These are phyloP conservation scores for Dalechampia spathulata DNA, from an alignment of 441 rosid genomes.

Conservation along the genomic window DNA sequence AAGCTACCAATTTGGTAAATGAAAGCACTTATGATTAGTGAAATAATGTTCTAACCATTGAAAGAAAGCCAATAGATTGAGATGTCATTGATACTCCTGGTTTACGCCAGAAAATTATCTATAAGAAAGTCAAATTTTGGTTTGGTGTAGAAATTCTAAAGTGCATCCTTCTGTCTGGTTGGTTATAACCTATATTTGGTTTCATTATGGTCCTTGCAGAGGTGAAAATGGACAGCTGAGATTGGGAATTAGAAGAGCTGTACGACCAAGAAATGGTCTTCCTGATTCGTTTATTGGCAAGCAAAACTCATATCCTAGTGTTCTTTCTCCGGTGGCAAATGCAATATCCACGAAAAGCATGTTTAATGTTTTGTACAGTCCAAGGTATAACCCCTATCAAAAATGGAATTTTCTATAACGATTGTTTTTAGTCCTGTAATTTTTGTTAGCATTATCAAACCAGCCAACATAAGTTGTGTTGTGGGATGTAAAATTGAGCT, in stretches of 20 bases:
- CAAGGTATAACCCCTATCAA: conserved; percentile 46
- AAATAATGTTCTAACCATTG: not conserved
- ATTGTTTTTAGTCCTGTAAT: not conserved
- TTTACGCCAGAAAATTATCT: not conserved
- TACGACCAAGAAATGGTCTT: conserved; percentile 62
- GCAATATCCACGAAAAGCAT: conserved; percentile 59
- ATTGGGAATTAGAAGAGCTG: conserved; percentile 74
- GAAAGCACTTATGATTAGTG: not conserved
- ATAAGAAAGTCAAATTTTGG: not conserved
- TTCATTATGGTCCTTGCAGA: conserved; percentile 29
- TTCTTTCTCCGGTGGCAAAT: conserved; percentile 59
- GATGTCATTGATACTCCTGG: not conserved
- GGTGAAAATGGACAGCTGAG: conserved; percentile 80
- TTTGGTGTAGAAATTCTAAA: not conserved
- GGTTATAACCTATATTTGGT: not conserved
- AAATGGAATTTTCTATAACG: not conserved
- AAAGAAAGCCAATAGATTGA: not conserved
- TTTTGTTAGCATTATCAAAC: not conserved
- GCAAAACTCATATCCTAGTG: conserved; percentile 41
- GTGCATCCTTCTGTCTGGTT: not conserved
- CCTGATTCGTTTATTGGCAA: conserved; percentile 55
- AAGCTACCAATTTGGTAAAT: not conserved
- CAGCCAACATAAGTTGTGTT: not conserved
- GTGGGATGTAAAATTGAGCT: not conserved
- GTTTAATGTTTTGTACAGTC: conserved; percentile 79